A percentile compares a stretch with the other conserved stretches of the same genome.
These are phyloP conservation scores for Terana coerulea DNA, from an alignment of 768 basidiomycete genomes.

Conservation along the genomic window DNA sequence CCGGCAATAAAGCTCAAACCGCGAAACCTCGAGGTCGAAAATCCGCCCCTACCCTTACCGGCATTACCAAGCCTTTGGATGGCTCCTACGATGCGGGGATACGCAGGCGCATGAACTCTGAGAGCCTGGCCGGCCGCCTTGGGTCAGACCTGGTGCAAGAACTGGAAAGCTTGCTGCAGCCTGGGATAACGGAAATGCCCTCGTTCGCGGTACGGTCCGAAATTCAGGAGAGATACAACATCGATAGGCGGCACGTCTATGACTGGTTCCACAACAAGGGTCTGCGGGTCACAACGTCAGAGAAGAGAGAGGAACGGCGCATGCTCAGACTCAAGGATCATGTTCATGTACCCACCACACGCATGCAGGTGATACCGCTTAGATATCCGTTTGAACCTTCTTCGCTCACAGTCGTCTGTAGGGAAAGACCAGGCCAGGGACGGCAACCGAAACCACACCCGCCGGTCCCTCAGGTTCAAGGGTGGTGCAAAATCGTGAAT, in stretches of 20 bases:
- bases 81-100: background rate
- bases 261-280: constrained; percentile 71
- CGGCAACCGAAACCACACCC: no score
- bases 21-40: background rate
- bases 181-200: constrained; percentile 73
- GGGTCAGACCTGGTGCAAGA: constrained; percentile 65
- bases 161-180: constrained; percentile 65
- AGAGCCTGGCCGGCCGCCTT: constrained; percentile 62
- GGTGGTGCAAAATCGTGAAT: no score
- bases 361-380: constrained; percentile 6
- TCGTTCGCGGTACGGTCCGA: constrained; percentile 66
- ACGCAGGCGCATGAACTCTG: constrained; percentile 57
- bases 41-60: background rate
- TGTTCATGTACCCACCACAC: background rate
- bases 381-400: no score
- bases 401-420: no score
- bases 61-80: background rate
- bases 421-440: no score
- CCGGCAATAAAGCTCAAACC: background rate
- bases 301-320: constrained; percentile 23
- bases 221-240: constrained; percentile 65
- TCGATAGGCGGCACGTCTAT: constrained; percentile 73
- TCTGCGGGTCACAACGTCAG: constrained; percentile 22
- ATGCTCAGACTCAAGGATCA: constrained; percentile 11
- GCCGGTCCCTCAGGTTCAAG: no score